phyloP scores from a whole-genome alignment of 306 rosid genomes.

The Alnus glutinosa region DNA sequence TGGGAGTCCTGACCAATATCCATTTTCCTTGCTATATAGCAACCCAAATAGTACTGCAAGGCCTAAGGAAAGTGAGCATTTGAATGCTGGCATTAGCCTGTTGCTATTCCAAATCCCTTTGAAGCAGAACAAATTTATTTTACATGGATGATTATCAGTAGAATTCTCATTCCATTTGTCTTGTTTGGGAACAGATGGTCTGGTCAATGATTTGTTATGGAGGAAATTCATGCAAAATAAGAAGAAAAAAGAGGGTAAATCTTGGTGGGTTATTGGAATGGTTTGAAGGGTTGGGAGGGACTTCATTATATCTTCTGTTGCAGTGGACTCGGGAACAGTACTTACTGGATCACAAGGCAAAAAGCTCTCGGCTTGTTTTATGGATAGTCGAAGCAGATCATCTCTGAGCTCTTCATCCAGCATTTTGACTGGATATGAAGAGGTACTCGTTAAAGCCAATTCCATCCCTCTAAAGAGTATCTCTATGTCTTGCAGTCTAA shows the following conservation, averaged over 20 bases:
- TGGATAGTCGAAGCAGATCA: constrained; percentile 37
- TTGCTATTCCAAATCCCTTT: constrained; percentile 14
- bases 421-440: constrained; percentile 44
- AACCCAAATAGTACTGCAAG: constrained; percentile 59
- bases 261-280: constrained; percentile 41
- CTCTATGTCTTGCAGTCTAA: constrained; percentile 44
- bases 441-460: constrained; percentile 40
- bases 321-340: constrained; percentile 54
- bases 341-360: constrained; percentile 26
- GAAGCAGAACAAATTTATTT: constrained; percentile 11
- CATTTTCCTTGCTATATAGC: constrained; percentile 52
- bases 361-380: constrained; percentile 26
- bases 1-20: constrained; percentile 64
- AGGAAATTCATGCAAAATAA: constrained; percentile 55
- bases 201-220: constrained; percentile 19
- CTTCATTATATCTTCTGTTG: constrained; percentile 24
- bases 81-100: constrained; percentile 44
- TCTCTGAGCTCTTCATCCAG: constrained; percentile 35
- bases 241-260: constrained; percentile 60
- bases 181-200: background rate
- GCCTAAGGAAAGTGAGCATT: constrained; percentile 56
- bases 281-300: constrained; percentile 49
- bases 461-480: constrained; percentile 57
- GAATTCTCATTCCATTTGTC: background rate
- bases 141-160: background rate